Percentiles rank a stretch among this genome's conserved stretches.
These are phyloP conservation scores for Galerina marginata DNA, from an alignment of 768 basidiomycete genomes.

Conservation along the genomic window DNA sequence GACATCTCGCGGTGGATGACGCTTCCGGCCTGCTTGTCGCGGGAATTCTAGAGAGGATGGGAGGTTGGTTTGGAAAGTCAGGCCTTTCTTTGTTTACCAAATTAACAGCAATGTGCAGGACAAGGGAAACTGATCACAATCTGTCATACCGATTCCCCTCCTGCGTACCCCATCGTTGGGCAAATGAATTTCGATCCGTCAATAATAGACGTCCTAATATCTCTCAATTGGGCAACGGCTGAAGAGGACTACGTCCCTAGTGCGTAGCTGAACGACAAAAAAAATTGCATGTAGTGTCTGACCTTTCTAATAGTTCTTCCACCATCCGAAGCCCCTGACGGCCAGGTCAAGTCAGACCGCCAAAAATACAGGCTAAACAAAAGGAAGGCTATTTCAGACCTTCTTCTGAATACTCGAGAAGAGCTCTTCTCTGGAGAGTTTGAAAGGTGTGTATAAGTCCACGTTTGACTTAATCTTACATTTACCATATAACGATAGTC, in stretches of 20 bases:
- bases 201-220: constrained; percentile 58
- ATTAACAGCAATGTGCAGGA: constrained; percentile 47
- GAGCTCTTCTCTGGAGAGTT: constrained; percentile 89
- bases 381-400: constrained; percentile 72
- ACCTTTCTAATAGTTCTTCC: constrained; percentile 51
- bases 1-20: constrained; percentile 90
- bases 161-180: constrained; percentile 82
- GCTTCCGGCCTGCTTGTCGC: constrained; percentile 88
- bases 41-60: constrained; percentile 85
- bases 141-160: constrained; percentile 90
- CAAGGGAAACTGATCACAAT: constrained; percentile 83
- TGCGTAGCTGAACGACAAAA: constrained; percentile 33
- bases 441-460: constrained; percentile 66
- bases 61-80: constrained; percentile 53
- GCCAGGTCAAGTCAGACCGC: constrained; percentile 70
- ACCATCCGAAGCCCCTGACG: constrained; percentile 61
- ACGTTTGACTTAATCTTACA: neutral
- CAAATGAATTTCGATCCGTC: constrained; percentile 86
- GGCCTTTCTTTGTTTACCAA: neutral
- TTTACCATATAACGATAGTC: constrained; percentile 41
- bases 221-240: constrained; percentile 91
- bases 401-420: constrained; percentile 66
- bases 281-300: constrained; percentile 5
- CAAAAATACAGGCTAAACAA: constrained; percentile 76
- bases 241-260: constrained; percentile 77